Percentiles rank a stretch among this genome's conserved stretches.
These are phyloP conservation scores for Cercospora sp. DNA, from an alignment of 2,329 filamentous ascomycete genomes.

Conservation along the genomic window DNA sequence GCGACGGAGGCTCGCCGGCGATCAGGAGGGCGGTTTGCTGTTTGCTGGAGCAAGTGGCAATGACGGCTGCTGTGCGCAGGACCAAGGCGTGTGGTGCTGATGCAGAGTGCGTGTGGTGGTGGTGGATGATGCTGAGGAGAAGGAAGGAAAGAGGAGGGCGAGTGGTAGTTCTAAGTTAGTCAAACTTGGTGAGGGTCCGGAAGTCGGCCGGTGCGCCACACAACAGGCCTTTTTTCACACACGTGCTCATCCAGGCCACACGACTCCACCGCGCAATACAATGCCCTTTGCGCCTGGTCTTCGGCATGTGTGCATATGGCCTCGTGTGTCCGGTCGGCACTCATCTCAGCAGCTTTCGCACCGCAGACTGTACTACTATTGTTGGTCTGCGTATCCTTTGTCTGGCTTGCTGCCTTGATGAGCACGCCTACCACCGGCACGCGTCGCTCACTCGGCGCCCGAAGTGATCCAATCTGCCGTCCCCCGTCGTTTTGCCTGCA, in stretches of 20 bases:
- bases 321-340: neutral
- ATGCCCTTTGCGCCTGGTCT: neutral
- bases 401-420: neutral
- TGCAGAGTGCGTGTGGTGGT: neutral
- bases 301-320: neutral
- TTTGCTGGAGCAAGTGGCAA: conserved; percentile 19
- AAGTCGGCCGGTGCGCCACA: neutral
- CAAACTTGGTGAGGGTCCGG: neutral
- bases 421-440: neutral
- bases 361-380: neutral
- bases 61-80: conserved; percentile 20
- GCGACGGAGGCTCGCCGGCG: conserved; percentile 23
- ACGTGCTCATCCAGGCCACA: neutral
- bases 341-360: neutral
- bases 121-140: conserved; percentile 13
- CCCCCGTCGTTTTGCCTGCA: conserved; percentile 4
- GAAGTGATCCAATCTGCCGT: conserved; percentile 5
- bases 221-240: neutral
- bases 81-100: conserved; percentile 14
- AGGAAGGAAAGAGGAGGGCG: neutral
- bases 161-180: neutral
- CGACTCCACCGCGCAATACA: neutral
- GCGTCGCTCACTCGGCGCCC: neutral
- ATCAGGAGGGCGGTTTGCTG: conserved; percentile 11
- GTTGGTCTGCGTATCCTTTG: neutral